These are phyloP conservation scores for Arthrobotrys conoides DNA, from an alignment of 2,329 filamentous ascomycete species.

Conservation along the genomic window DNA sequence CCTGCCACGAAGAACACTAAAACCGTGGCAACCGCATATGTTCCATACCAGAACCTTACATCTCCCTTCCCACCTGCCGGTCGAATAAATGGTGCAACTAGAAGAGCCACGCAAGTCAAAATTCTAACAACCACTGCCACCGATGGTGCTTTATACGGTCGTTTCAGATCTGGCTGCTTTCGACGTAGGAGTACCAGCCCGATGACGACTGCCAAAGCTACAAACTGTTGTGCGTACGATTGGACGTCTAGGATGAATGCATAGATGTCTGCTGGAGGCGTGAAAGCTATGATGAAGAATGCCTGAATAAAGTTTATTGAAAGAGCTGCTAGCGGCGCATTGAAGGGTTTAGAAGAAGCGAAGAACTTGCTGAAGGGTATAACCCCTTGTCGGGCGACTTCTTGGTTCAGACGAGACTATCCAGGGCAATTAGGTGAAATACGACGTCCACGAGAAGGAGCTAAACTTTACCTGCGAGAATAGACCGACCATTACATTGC, in stretches of 20 bases:
- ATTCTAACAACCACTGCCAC: constrained; percentile 67
- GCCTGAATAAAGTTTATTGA: constrained; percentile 79
- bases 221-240: constrained; percentile 54
- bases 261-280: constrained; percentile 77
- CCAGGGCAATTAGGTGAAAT: constrained; percentile 1
- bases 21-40: constrained; percentile 36
- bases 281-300: constrained; percentile 76
- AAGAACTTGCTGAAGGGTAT: constrained; percentile 75
- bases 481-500: constrained; percentile 81
- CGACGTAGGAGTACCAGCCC: constrained; percentile 75
- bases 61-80: constrained; percentile 50
- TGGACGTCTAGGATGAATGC: constrained; percentile 81
- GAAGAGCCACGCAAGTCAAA: constrained; percentile 43
- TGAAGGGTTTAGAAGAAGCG: constrained; percentile 77
- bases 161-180: constrained; percentile 66
- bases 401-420: constrained; percentile 67
- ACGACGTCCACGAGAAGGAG: neutral
- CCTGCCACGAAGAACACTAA: constrained; percentile 71
- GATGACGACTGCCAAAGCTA: constrained; percentile 45
- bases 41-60: constrained; percentile 58
- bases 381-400: constrained; percentile 80
- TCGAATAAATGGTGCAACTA: constrained; percentile 48
- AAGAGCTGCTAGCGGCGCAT: constrained; percentile 77
- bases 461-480: constrained; percentile 71
- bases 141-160: constrained; percentile 70